Evolutionary conservation across 2,329 filamentous ascomycete genomes (phyloP).

Genomic region (Laburnicola sp.): DNA sequence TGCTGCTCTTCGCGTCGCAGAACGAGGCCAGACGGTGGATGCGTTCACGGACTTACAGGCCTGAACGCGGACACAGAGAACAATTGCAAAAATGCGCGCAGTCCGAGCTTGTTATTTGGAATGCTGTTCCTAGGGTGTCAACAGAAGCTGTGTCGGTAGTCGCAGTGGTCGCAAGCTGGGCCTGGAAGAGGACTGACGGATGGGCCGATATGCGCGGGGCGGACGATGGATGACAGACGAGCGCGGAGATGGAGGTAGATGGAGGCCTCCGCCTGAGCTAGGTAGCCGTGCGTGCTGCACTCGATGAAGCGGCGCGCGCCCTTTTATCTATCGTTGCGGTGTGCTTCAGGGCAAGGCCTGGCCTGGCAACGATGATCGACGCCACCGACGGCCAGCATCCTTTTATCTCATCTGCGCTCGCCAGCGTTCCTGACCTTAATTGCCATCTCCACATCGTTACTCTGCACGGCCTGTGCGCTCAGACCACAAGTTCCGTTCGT

Average conservation of each 20-base stretch:
- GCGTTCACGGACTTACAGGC: constrained; percentile 28
- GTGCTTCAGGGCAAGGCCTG: background rate
- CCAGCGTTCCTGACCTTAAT: constrained; percentile 6
- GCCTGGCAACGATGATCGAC: constrained; percentile 3
- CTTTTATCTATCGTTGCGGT: constrained; percentile 1
- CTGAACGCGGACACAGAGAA: too few relatives aligned
- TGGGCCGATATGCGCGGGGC: background rate
- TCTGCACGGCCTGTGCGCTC: constrained; percentile 12
- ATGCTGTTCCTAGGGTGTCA: constrained; percentile 23
- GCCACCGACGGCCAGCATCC: constrained; percentile 1
- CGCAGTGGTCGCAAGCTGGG: background rate
- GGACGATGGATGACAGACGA: background rate
- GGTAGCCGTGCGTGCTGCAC: background rate
- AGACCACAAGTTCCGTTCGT: constrained; percentile 18
- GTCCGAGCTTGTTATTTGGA: constrained; percentile 36
- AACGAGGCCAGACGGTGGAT: constrained; percentile 18
- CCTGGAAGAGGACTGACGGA: background rate
- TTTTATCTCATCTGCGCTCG: background rate
- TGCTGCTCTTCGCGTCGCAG: constrained; percentile 38
- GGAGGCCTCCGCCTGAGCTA: background rate
- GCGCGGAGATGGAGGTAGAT: background rate
- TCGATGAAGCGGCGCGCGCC: background rate
- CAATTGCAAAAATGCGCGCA: constrained; percentile 25
- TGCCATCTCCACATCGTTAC: constrained; percentile 11
- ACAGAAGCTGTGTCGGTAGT: constrained; percentile 5